Conservation (phyloP, 805 yeast genomes). For the Cyberlindnera suaveolens region DNA sequence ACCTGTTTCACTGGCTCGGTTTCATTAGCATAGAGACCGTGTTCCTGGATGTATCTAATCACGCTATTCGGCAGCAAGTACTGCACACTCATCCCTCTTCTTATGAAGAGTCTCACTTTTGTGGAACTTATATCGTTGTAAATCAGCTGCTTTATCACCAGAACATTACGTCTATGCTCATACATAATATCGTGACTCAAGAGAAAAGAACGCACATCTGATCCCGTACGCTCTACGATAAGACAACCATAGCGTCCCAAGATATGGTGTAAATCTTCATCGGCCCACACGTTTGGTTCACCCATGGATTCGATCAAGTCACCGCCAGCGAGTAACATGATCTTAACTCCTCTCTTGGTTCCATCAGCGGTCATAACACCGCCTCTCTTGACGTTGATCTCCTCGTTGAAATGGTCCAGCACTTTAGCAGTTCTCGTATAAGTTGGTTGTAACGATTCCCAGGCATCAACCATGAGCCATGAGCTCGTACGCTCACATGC, state of each 20-base stretch:
- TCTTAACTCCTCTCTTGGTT: slow-evolving; percentile 73
- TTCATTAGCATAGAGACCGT: slow-evolving; percentile 75
- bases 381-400: slow-evolving; percentile 82
- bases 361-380: slow-evolving; percentile 65
- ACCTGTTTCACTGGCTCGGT: slow-evolving; percentile 95
- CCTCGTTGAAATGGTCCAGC: slow-evolving; percentile 93
- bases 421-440: slow-evolving; percentile 95
- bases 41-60: slow-evolving; percentile 90
- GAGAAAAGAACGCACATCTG: slow-evolving; percentile 89
- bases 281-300: slow-evolving; percentile 99
- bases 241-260: slow-evolving; percentile 94
- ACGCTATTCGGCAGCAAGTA: slow-evolving; percentile 91
- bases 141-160: slow-evolving; percentile 92
- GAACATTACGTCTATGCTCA: slow-evolving; percentile 87
- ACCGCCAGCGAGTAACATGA: slow-evolving; percentile 96
- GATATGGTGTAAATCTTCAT: slow-evolving; percentile 88
- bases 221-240: slow-evolving; percentile 94
- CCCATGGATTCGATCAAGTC: slow-evolving; percentile 98
- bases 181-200: slow-evolving; percentile 95
- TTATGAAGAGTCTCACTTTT: slow-evolving; percentile 82
- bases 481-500: slow-evolving; percentile 95
- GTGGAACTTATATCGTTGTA: slow-evolving; percentile 96
- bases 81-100: slow-evolving; percentile 96
- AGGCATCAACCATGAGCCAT: slow-evolving; percentile 99
- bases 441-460: slow-evolving; percentile 91